Evolutionary conservation across 139 green algal genomes (phyloP).

Genomic region (Spirogloea muscicola): DNA sequence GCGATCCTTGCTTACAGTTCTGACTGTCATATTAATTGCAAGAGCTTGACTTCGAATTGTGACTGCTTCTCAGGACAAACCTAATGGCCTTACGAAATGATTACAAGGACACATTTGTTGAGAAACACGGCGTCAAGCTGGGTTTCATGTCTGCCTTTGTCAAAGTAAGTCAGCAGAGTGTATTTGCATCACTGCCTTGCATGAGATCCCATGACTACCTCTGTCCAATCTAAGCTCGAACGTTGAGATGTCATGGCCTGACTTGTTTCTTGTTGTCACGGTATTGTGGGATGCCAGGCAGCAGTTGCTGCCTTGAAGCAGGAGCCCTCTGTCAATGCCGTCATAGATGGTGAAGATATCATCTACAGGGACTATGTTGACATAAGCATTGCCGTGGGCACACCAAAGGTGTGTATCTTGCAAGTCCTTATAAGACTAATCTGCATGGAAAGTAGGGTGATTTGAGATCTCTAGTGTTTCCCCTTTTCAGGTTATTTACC

Average conservation of each 20-base stretch:
- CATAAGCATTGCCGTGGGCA: slow-evolving; percentile 92
- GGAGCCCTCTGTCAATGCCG: slow-evolving; percentile 87
- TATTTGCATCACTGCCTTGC: no score
- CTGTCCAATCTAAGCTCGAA: no score
- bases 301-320: slow-evolving; percentile 70
- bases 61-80: slow-evolving; percentile 67
- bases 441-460: no score
- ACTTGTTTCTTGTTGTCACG: no score
- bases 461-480: no score
- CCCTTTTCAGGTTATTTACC: no score
- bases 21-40: no score
- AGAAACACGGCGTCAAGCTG: slow-evolving; percentile 96
- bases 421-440: background rate
- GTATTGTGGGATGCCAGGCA: no score
- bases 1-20: no score
- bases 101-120: slow-evolving; percentile 90
- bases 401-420: slow-evolving; percentile 59
- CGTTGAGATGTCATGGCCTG: background rate
- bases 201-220: no score
- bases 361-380: slow-evolving; percentile 82
- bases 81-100: slow-evolving; percentile 52
- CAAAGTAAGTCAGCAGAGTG: no score
- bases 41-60: no score
- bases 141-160: slow-evolving; percentile 99
- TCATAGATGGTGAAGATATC: slow-evolving; percentile 95